Percentiles rank a stretch among this genome's conserved stretches.
Conservation (phyloP, 2,329 filamentous ascomycete genomes). For the Colletotrichum endophyticum region DNA sequence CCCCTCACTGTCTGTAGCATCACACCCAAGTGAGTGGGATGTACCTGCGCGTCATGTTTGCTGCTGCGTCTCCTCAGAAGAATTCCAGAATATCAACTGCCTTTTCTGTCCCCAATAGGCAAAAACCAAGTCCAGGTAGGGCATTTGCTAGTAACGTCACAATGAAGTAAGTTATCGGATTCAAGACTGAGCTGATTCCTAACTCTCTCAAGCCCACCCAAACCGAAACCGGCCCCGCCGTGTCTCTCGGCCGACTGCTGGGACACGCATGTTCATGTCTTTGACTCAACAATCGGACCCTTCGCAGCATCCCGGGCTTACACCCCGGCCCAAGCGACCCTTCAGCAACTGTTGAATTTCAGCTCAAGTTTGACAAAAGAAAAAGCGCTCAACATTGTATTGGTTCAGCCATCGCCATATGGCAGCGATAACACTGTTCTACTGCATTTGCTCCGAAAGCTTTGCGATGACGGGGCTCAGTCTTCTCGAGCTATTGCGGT, state of each 20-base stretch:
- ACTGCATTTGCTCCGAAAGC: not conserved
- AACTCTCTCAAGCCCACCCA: not conserved
- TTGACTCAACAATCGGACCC: slow-evolving; percentile 4
- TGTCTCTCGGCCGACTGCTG: not conserved
- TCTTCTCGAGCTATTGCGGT: not conserved
- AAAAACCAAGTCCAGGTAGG: not conserved
- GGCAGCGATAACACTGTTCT: not conserved
- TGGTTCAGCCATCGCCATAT: slow-evolving; percentile 4
- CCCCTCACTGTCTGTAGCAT: not conserved
- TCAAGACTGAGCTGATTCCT: not conserved
- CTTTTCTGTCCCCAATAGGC: fast-evolving
- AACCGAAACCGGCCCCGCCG: no score
- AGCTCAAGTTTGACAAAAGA: not conserved
- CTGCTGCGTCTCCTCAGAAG: not conserved
- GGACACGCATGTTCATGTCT: slow-evolving; percentile 20
- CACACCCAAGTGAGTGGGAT: not conserved
- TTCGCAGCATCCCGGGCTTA: slow-evolving; percentile 1
- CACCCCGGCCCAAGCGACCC: slow-evolving; percentile 5
- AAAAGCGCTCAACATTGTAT: not conserved
- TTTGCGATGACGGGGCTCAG: not conserved
- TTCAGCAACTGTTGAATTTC: not conserved
- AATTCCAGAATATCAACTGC: not conserved
- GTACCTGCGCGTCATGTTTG: not conserved
- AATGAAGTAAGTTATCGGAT: not conserved
- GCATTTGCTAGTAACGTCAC: not conserved